Base-by-base conservation (phyloP, 108 stramenopile species). In the Cyclotella sp. region DNA sequence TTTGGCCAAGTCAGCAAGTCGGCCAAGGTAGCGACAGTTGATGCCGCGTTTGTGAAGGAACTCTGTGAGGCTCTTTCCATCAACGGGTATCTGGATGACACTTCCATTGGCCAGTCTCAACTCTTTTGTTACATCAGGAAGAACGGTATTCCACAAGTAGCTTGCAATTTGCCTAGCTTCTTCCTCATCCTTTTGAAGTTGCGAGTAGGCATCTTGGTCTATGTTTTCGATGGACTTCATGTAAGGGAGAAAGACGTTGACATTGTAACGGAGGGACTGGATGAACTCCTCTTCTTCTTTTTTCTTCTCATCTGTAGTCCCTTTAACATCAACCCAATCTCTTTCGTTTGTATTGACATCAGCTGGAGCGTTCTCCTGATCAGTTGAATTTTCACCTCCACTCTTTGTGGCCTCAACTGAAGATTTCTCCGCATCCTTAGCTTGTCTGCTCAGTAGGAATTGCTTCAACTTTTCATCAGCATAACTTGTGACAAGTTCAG, bases 11-110 rank as follows among this genome's bases (percentile, higher is more conserved):
- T 68, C 64, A 24, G 97, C 97, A 30, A 99, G 80, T 21, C 86
- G 83, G 12, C 99, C 99, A 11, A 98, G 75, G 77, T 99, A 98
- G 10, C 99, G 90, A 73, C 98, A 89, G 75, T 99, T 99, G 64
- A 99, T 82, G 40, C 99, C 99, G 54, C 86, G 55, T 43, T 91
- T 86, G 68, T 99, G 98, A 52, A 99, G 77, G 41, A 89, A 81
- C 13, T 95, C 88, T 18, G 95, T 93, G 18, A 98, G 78, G 30
- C 86, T 82, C 63, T 83, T 85, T 7, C 97, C 97, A 75, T 97
- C 97, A 26, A 81, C 70, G 5, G 95, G 92, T 6, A 93, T 63
- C 46, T 77, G 72, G 54, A 88, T 79, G 16, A 77, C 63, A 41
- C 77, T 73, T 49, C 79, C 87, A n/a, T 85, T 85, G 15, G 62